phyloP scores from a whole-genome alignment of 345 rosid species.

The Litchi chinensis region DNA sequence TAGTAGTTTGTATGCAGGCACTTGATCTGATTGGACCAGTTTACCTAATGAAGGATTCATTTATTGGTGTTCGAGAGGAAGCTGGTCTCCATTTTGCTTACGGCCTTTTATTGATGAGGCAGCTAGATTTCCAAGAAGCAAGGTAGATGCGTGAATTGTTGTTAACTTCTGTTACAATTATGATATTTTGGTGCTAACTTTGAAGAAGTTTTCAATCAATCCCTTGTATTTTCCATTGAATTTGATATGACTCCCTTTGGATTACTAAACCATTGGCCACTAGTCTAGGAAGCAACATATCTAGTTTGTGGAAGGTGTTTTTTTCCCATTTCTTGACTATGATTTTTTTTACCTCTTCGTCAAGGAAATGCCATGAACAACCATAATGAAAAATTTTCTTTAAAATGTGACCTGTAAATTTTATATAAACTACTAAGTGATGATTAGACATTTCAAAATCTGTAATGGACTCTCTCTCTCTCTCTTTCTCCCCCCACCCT shows the following conservation, averaged over 20 bases:
- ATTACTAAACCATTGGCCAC: not conserved
- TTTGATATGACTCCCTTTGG: not conserved
- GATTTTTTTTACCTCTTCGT: not conserved
- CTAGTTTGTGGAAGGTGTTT: not conserved
- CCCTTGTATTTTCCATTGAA: conserved; percentile 1
- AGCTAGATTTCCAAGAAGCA: conserved; percentile 90
- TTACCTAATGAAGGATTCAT: conserved; percentile 74
- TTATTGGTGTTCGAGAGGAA: conserved; percentile 88
- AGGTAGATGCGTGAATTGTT: conserved; percentile 46
- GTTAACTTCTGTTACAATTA: conserved; percentile 8
- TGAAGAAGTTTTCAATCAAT: not conserved
- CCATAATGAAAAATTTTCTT: not conserved
- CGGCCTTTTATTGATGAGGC: conserved; percentile 94
- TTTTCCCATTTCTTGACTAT: not conserved
- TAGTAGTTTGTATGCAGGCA: conserved; percentile 53
- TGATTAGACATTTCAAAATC: not conserved
- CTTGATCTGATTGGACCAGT: conserved; percentile 91
- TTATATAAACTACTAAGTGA: not conserved
- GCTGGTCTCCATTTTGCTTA: conserved; percentile 90
- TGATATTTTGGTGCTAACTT: not conserved
- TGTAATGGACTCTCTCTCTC: not conserved
- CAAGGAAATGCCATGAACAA: not conserved
- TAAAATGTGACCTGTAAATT: not conserved
- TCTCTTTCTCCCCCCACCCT: not conserved
- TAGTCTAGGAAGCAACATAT: not conserved